Conservation (phyloP, 108 stramenopile species). For the Cyclostephanos tholiformis region DNA sequence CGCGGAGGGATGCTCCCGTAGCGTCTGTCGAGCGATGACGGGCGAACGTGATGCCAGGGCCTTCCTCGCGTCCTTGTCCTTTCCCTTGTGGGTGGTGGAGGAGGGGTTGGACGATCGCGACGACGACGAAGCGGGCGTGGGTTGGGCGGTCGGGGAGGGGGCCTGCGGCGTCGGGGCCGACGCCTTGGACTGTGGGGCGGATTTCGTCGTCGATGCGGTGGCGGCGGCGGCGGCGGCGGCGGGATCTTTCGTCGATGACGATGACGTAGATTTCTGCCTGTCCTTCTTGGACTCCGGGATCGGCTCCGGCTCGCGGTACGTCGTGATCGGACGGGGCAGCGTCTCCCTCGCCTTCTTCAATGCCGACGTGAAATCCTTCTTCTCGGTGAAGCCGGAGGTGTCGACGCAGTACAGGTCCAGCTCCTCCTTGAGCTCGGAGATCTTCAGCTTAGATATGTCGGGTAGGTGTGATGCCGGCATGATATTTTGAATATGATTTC, state of each 20-base stretch:
- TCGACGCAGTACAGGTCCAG: conserved; percentile 46
- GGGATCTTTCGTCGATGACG: too few species aligned
- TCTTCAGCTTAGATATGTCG: conserved; percentile 44
- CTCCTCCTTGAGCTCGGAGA: conserved; percentile 45
- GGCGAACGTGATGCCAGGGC: conserved; percentile 31
- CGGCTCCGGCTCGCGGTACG: conserved; percentile 26
- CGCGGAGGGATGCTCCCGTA: conserved; percentile 41
- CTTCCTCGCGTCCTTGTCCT: conserved; percentile 22
- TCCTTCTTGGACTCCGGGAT: not conserved
- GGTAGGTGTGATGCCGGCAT: conserved; percentile 24
- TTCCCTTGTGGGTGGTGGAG: conserved; percentile 4
- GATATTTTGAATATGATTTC: too few species aligned
- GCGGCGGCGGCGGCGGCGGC: too few species aligned
- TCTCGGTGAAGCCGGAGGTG: conserved; percentile 41
- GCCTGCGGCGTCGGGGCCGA: not conserved
- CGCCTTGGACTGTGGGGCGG: too few species aligned
- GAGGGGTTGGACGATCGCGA: not conserved
- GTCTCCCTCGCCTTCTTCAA: conserved; percentile 35
- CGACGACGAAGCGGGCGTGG: too few species aligned
- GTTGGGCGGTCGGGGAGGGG: too few species aligned
- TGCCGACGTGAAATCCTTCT: conserved; percentile 36
- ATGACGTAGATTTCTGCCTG: not conserved
- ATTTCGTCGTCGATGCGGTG: not conserved
- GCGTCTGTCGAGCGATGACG: conserved; percentile 30
- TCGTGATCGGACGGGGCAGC: conserved; percentile 40